A percentile compares a stretch with the other conserved stretches of the same genome.
These are phyloP conservation scores for Termitomyces sp. DNA, from an alignment of 1,284 basidiomycete genomes.

Conservation along the genomic window DNA sequence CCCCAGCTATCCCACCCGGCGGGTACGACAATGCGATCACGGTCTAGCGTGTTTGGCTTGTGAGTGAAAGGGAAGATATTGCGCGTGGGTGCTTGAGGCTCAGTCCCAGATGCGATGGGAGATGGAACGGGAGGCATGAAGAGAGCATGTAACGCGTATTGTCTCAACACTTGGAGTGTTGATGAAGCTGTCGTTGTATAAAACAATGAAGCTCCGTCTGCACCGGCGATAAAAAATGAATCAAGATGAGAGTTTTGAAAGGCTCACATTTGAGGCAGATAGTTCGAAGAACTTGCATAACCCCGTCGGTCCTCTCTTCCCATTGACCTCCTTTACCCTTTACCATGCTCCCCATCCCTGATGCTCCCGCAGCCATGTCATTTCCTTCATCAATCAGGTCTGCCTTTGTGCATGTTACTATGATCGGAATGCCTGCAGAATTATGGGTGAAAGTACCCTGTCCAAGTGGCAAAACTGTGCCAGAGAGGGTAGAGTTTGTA, in stretches of 20 bases:
- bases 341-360: conserved; percentile 77
- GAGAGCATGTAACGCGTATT: conserved; percentile 83
- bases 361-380: conserved; percentile 66
- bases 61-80: conserved; percentile 84
- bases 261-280: conserved; percentile 87
- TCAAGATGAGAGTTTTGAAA: not conserved
- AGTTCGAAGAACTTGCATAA: conserved; percentile 91
- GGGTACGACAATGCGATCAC: conserved; percentile 88
- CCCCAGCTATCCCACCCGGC: conserved; percentile 98
- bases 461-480: conserved; percentile 71
- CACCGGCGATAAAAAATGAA: conserved; percentile 4
- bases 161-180: conserved; percentile 78
- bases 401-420: conserved; percentile 89
- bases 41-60: conserved; percentile 87
- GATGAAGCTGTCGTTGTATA: conserved; percentile 83
- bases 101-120: conserved; percentile 39
- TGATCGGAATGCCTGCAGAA: conserved; percentile 77
- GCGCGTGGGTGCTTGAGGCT: conserved; percentile 52
- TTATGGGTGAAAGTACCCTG: conserved; percentile 81
- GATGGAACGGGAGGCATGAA: conserved; percentile 74
- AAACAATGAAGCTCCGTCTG: conserved; percentile 90
- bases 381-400: conserved; percentile 79
- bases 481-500: conserved; percentile 50
- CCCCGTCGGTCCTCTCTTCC: conserved; percentile 93
- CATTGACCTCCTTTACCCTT: conserved; percentile 84